phyloP scores from a whole-genome alignment of 140 eudicot genomes.

The Artemisia princeps region DNA sequence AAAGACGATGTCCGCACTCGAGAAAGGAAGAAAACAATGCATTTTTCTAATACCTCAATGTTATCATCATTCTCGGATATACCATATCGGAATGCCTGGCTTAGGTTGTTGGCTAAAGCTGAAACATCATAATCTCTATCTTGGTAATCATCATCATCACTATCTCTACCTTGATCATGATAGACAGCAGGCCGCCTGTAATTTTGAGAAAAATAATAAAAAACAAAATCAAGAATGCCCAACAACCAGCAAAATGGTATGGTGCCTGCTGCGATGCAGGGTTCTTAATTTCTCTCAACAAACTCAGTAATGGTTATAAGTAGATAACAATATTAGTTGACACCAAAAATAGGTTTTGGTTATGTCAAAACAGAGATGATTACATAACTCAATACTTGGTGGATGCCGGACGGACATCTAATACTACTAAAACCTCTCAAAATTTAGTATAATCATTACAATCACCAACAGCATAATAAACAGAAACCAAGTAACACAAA shows the following conservation, averaged over 20 bases:
- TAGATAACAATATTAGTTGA: neutral
- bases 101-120: constrained; percentile 77
- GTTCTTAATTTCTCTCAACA: neutral
- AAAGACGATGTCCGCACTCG: neutral
- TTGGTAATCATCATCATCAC: constrained; percentile 95
- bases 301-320: neutral
- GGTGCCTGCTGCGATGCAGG: neutral
- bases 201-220: constrained; percentile 6
- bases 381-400: constrained; percentile 11
- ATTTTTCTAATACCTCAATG: constrained; percentile 53
- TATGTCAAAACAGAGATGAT: constrained; percentile 5
- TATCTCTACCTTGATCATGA: constrained; percentile 76
- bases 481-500: no score
- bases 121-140: constrained; percentile 91
- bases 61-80: constrained; percentile 63
- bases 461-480: no score
- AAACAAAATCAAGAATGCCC: neutral
- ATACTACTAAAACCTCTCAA: neutral
- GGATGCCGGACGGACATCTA: neutral
- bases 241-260: neutral
- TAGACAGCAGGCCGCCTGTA: constrained; percentile 81
- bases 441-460: neutral
- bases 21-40: neutral
- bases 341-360: neutral
- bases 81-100: constrained; percentile 87